Evolutionary conservation across 2,329 filamentous ascomycete genomes (phyloP), one percentile per base, ranked within the genome.

Genomic region (Basipetospora sp.): DNA sequence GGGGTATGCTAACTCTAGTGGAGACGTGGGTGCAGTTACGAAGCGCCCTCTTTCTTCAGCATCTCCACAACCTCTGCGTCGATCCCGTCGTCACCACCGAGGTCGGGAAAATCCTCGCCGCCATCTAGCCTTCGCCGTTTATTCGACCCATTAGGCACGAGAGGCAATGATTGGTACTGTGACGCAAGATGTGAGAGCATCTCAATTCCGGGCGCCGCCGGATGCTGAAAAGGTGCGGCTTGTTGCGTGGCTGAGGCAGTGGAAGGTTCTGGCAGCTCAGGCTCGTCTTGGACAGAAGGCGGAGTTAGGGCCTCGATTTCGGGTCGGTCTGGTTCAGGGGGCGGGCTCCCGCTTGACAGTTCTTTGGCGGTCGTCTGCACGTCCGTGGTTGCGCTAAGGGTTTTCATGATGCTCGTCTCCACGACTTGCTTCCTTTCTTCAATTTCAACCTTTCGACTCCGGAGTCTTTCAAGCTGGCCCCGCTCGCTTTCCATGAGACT

Each of bases 321-420:
- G 2, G 88, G 87, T 25, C 84, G 76, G 43, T 77, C 74, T 10
- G 74, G 73, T 45, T 84, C 80, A 18, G 66, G 56, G 11, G 57
- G 56, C 3, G 63, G 62, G 43, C 58, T 67, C 27, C 57, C 59
- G n/a, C 56, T 57, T 26, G 64, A 52, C 34, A 64, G 56, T 8
- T 63, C 61, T 3, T 65, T 62, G 3, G 65, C 59, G 8, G 72
- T 63, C 8, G 58, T 57, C 33, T 63, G 59, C 15, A 63, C 60
- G 41, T 71, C 67, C 38, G 63, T 64, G 8, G 76, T 69, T 2
- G 73, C 70, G 11, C 76, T 74, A 16, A 94, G 69, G 8, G 83
- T 84, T 36, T 80, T 75, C 71, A 98, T 85, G 47, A 98, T 96
- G 34, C 75, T 79, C 46, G 88, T 75, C 56, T 98, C 90, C 6